These are phyloP conservation scores for Fusarium pseudonygamai DNA, from an alignment of 2,329 filamentous ascomycete genomes.

Conservation along the genomic window DNA sequence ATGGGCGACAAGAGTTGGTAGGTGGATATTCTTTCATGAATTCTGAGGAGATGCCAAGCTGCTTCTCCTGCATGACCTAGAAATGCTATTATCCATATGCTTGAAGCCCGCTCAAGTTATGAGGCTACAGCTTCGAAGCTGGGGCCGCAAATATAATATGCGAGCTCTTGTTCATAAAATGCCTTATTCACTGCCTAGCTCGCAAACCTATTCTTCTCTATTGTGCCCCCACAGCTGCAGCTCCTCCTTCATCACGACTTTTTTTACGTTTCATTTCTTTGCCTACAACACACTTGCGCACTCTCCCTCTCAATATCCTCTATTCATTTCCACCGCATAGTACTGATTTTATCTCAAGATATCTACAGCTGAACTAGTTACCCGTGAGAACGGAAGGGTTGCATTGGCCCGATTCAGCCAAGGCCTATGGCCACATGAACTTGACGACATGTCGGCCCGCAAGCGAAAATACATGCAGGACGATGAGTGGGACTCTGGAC, in stretches of 20 bases:
- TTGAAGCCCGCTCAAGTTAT: not conserved
- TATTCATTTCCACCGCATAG: not conserved
- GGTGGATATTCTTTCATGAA: constrained; percentile 39
- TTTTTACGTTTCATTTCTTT: not conserved
- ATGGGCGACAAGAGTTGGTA: constrained; percentile 57
- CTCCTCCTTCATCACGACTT: constrained; percentile 2
- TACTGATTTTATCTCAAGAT: constrained; percentile 44
- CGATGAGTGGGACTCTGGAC: constrained; percentile 45
- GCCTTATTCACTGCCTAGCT: constrained; percentile 36
- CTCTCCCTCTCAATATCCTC: not conserved
- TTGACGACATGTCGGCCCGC: constrained; percentile 30
- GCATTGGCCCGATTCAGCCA: constrained; percentile 42
- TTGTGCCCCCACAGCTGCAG: constrained; percentile 14
- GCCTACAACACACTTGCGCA: not conserved
- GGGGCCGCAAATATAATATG: not conserved
- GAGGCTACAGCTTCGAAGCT: not conserved
- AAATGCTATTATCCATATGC: not conserved
- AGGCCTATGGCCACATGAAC: constrained; percentile 12
- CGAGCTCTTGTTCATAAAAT: constrained; percentile 4
- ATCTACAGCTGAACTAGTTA: constrained; percentile 43
- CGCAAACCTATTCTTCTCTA: constrained; percentile 20
- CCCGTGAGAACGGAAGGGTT: constrained; percentile 46
- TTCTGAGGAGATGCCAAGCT: not conserved
- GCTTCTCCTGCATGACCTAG: not conserved
- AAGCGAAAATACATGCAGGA: constrained; percentile 47